Base-by-base conservation (phyloP, 768 basidiomycete species). In the Chlorophyllum brunneum region DNA sequence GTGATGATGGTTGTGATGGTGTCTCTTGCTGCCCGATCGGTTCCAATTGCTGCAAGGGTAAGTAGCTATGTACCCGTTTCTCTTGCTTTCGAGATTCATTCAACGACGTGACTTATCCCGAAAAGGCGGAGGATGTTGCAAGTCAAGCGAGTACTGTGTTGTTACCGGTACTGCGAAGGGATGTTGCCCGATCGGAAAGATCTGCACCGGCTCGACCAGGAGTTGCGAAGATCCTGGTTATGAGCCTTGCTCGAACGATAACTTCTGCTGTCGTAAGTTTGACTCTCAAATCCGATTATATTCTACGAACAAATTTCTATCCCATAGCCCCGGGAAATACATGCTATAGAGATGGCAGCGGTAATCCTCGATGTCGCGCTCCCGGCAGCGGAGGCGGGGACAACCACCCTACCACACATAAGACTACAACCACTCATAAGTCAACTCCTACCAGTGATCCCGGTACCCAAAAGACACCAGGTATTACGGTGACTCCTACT, bases 91-190 rank as follows among this genome's bases (percentile, higher is more conserved):
- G 15, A 38, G 16, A 13, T 2, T 18, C 16, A 29, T 49, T 8
- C 27, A 6, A 39, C n/a, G 30, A 30, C 22, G 27, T 20, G 9
- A 26, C 15, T 31, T 23, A 5, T 18, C 7, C 26, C 26, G n/a
- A 18, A n/a, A 27, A 51, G 41, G 41, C 9, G 51, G 51, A 24
- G 33, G 31, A 22, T 51, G 51, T 26, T 51, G 51, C 26, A 34
- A 29, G 10, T 18, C 51, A 8, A 20, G 26, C 24, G 11, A 34
- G 4, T 51, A 51, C 27, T 51, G 41, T 18, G 42, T n/a, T n/a
- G n/a, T 37, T 27, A 15, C 4, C 2, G 20, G 41, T n/a, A n/a
- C n/a, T n/a, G n/a, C n/a, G n/a, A n/a, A n/a, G 10, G 42, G 51
- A 1, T 51, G 51, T 23, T 51, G 51, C 26, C 42, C 42, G 3